Percentiles rank a stretch among this genome's conserved stretches.
Conservation (phyloP, 2,329 filamentous ascomycete genomes). For the Aureobasidium sp. region DNA sequence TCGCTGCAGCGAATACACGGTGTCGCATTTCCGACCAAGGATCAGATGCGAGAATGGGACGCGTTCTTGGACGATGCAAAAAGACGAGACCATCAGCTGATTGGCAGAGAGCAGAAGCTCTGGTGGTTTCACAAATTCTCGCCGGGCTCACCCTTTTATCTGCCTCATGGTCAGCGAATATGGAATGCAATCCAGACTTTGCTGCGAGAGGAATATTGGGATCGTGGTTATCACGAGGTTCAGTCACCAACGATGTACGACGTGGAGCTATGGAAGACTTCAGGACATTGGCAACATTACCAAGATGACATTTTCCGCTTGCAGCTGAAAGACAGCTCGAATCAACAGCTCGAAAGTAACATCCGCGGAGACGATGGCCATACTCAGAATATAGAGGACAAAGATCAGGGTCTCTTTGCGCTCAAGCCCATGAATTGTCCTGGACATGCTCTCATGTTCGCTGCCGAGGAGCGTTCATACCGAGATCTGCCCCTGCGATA, state of each 20-base stretch:
- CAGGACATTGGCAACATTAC: constrained; percentile 90
- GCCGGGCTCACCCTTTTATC: constrained; percentile 87
- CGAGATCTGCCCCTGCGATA: constrained; percentile 84
- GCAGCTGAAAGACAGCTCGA: no score
- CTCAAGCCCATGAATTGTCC: constrained; percentile 99
- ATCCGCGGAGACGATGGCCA: no score
- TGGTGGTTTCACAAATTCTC: constrained; percentile 95
- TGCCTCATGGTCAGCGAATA: constrained; percentile 87
- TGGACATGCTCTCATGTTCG: constrained; percentile 84
- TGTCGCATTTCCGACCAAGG: constrained; percentile 95
- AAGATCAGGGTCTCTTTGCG: constrained; percentile 61
- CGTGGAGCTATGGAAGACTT: constrained; percentile 84
- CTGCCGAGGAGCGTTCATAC: constrained; percentile 76
- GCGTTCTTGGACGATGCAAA: constrained; percentile 94
- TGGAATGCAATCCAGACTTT: constrained; percentile 82
- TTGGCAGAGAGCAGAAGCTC: constrained; percentile 90
- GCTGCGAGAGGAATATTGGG: constrained; percentile 81
- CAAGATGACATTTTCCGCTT: constrained; percentile 80
- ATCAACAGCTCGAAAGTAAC: no score
- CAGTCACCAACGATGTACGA: constrained; percentile 97
- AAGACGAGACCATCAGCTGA: constrained; percentile 88
- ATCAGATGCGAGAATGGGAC: constrained; percentile 84
- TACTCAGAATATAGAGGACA: constrained; percentile 64
- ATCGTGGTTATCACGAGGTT: constrained; percentile 89
- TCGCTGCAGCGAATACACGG: constrained; percentile 94